These are phyloP conservation scores for Populus deltoides DNA, from an alignment of 345 rosid genomes.

Conservation along the genomic window DNA sequence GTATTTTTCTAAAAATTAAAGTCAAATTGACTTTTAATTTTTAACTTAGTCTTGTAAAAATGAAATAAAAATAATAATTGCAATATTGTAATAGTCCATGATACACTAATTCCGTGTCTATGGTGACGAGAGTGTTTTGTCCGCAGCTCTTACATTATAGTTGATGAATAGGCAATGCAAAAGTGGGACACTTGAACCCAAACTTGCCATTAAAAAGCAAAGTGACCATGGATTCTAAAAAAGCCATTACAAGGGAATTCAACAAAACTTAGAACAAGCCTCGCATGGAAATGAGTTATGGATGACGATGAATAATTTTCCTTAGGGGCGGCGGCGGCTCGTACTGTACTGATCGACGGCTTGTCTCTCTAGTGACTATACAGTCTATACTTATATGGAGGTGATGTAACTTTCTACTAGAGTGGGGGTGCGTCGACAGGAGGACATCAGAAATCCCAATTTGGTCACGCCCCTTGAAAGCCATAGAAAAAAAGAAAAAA, in stretches of 20 bases:
- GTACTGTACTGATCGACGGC: neutral
- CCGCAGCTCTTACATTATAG: too few relatives aligned
- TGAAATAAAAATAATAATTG: too few relatives aligned
- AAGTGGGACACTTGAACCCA: constrained; percentile 15
- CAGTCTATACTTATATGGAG: neutral
- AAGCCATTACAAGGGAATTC: constrained; percentile 11
- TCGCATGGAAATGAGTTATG: constrained; percentile 42
- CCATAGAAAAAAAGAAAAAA: neutral
- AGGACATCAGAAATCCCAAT: neutral
- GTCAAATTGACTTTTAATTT: too few relatives aligned
- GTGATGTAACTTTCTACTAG: constrained; percentile 12
- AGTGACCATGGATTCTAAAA: neutral
- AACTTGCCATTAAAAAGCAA: constrained; percentile 17
- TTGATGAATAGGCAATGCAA: neutral
- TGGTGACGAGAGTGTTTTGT: too few relatives aligned
- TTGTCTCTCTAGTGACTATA: constrained; percentile 6
- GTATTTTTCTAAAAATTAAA: too few relatives aligned
- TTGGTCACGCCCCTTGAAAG: neutral
- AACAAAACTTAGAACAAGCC: neutral
- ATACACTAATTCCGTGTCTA: too few relatives aligned
- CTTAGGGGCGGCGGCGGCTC: constrained; percentile 33
- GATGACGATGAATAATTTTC: constrained; percentile 13
- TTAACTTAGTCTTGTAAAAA: too few relatives aligned
- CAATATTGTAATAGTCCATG: too few relatives aligned
- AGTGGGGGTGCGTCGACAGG: neutral